phyloP scores from a whole-genome alignment of 805 yeast species.

The Millerozyma miso region DNA sequence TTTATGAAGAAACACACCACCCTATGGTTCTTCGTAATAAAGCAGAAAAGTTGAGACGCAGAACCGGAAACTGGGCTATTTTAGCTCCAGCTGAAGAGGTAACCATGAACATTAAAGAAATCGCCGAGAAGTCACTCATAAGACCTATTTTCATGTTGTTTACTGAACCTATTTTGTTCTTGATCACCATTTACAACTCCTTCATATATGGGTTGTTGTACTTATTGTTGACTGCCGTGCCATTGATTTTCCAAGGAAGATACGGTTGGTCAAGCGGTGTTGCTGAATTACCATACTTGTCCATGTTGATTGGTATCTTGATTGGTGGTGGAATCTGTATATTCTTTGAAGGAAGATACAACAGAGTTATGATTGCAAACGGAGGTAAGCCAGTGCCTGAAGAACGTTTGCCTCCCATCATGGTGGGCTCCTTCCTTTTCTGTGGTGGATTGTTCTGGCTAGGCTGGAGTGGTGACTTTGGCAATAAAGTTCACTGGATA shows the following conservation, averaged over 20 bases:
- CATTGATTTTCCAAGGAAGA: constrained; percentile 35
- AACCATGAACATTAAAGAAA: constrained; percentile 11
- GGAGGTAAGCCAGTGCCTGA: constrained; percentile 68
- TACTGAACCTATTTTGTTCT: constrained; percentile 32
- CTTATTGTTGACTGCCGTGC: constrained; percentile 34
- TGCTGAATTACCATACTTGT: constrained; percentile 24
- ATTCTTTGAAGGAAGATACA: constrained; percentile 14
- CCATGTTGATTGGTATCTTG: constrained; percentile 32
- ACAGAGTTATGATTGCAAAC: constrained; percentile 39
- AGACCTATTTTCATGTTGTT: constrained; percentile 28
- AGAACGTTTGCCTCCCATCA: constrained; percentile 74
- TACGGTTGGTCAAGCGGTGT: constrained; percentile 23
- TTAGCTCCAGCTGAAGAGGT: constrained; percentile 22
- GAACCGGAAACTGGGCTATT: constrained; percentile 27
- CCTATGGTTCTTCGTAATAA: constrained; percentile 20
- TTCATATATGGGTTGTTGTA: constrained; percentile 37
- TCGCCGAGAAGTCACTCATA: constrained; percentile 19
- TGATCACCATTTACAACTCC: constrained; percentile 33
- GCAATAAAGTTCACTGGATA: constrained; percentile 71
- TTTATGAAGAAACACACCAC: constrained; percentile 30
- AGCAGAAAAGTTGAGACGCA: constrained; percentile 22
- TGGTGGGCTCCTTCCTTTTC: constrained; percentile 65
- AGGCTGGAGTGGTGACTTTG: constrained; percentile 82
- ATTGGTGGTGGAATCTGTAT: constrained; percentile 25
- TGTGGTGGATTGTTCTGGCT: constrained; percentile 83